Conservation (phyloP, 208 protist genomes). For the Entamoeba histolytica region DNA sequence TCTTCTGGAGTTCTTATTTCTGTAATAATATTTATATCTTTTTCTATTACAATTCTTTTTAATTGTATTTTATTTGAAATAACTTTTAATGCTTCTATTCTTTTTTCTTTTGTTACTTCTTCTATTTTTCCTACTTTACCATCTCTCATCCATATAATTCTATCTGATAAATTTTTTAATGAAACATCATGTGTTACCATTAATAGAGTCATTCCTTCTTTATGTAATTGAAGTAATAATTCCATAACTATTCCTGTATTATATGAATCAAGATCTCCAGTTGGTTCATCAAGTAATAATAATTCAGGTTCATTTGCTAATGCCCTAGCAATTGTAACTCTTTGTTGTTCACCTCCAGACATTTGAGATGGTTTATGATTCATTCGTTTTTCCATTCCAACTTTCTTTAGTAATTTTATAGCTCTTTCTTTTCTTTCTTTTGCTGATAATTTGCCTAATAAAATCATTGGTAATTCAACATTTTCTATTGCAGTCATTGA, state of each 20-base stretch:
- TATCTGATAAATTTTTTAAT: conserved; percentile 65
- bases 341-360: neutral
- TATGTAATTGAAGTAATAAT: conserved; percentile 62
- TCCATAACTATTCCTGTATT: conserved; percentile 73
- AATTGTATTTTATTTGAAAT: neutral
- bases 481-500: neutral
- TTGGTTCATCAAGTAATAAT: neutral
- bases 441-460: neutral
- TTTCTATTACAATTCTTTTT: neutral
- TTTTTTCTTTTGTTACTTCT: neutral
- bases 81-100: neutral
- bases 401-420: neutral
- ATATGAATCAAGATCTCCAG: conserved; percentile 71
- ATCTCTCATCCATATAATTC: conserved; percentile 70
- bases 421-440: neutral
- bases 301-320: neutral
- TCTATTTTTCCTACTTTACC: conserved; percentile 29
- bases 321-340: neutral
- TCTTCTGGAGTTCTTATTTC: neutral
- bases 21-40: neutral
- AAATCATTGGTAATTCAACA: neutral
- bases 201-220: conserved; percentile 64
- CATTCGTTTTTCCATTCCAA: neutral
- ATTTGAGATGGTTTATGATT: neutral
- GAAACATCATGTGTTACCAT: conserved; percentile 86